Evolutionary conservation across 331 rosid species (phyloP).

Genomic region (Ulmus americana): DNA sequence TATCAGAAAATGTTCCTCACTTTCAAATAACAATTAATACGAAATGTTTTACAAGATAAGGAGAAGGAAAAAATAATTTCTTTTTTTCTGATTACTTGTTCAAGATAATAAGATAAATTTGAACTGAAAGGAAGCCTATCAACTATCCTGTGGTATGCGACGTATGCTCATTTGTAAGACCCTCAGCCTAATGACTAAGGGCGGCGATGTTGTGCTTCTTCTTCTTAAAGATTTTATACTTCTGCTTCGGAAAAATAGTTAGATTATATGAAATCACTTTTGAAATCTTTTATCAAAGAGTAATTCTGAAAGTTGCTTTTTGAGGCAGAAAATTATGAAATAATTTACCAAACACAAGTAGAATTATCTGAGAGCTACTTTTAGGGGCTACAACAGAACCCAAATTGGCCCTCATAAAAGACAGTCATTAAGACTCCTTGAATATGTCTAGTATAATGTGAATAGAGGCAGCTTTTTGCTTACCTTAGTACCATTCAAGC

Average conservation of each 20-base stretch:
- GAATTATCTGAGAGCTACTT: too few species aligned
- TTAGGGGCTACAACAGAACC: too few species aligned
- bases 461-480: not conserved
- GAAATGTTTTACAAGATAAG: not conserved
- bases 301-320: too few species aligned
- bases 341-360: too few species aligned
- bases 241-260: too few species aligned
- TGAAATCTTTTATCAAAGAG: too few species aligned
- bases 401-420: not conserved
- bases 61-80: not conserved
- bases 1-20: not conserved
- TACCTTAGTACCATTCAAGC: conserved; percentile 4
- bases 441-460: not conserved
- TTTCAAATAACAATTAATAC: not conserved
- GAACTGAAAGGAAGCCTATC: conserved; percentile 4
- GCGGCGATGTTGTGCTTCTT: too few species aligned
- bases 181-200: not conserved
- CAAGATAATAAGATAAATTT: not conserved
- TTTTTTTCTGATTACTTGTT: not conserved
- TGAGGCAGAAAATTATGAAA: too few species aligned
- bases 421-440: not conserved
- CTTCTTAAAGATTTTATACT: too few species aligned
- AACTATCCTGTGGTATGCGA: not conserved
- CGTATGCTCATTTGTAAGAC: conserved; percentile 10
- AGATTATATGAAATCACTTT: too few species aligned